Base-by-base conservation (phyloP, 768 basidiomycete species). In the Amanita polypyramis region DNA sequence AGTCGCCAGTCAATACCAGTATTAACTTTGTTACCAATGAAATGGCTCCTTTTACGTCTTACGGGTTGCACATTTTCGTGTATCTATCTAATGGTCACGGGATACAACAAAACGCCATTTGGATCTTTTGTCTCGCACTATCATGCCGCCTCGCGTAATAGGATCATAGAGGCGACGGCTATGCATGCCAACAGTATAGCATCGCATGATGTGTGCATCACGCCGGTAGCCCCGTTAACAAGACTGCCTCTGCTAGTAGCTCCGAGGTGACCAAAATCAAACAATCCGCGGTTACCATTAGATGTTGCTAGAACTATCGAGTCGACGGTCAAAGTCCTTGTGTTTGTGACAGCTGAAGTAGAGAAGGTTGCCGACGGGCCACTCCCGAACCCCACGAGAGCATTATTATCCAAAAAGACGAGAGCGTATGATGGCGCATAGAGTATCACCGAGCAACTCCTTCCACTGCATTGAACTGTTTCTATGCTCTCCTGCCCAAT, bases 361-460 rank as follows among this genome's bases (percentile, higher is more conserved):
- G 74, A 34, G 61, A 73, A 81, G 8, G 75, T 79, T 53, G 53
- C 60, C 1, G 70, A 64, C 1, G 63, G 54, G 69, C 70, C 0
- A 61, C 54, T 40, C 67, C 53, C 10, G 25, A 37, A 11, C 46
- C 32, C 20, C 9, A 15, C 5, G 12, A 60, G 41, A 5, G 73
- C 70, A 23, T 60, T 53, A 38, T 68, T 61, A 4, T 66, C 72
- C 14, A 88, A 65, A 69, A 85, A 87, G 34, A 89, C 83, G 30
- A 90, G 67, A 0, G 80, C 84, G 30, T 76, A 76, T 23, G 73
- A 74, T 0, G 88, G 86, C 0, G 84, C 82, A 12, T 75, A 74
- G 20, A 87, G 80, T n/a, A 62, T 64, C 49, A 88, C 69, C 17
- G 64, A 58, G 63, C 86, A 89, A 2, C 70, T 65, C 9, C 60